Conservation (phyloP, 306 rosid species). For the Sophora flavescens region DNA sequence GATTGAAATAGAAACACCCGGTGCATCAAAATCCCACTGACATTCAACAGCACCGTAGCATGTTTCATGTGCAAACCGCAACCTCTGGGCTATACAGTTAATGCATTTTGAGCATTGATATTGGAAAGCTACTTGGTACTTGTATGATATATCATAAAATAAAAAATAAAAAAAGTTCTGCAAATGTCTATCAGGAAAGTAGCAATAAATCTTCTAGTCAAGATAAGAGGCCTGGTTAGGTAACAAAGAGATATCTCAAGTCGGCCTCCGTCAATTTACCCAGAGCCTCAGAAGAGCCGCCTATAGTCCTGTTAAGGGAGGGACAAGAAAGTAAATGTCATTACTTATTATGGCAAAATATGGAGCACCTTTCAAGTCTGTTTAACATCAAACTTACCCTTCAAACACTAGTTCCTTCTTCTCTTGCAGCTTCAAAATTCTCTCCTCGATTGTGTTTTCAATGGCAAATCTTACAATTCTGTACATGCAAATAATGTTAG, state of each 20-base stretch:
- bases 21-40: slow-evolving; percentile 3
- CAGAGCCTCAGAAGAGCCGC: slow-evolving; percentile 78
- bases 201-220: background rate
- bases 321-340: slow-evolving; percentile 15
- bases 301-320: slow-evolving; percentile 67
- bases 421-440: slow-evolving; percentile 90
- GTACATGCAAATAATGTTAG: slow-evolving; percentile 30
- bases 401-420: slow-evolving; percentile 92
- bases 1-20: background rate
- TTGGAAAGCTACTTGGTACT: background rate
- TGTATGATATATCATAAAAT: slow-evolving; percentile 5
- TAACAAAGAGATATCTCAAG: slow-evolving; percentile 68
- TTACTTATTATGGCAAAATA: slow-evolving; percentile 21
- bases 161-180: background rate
- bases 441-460: slow-evolving; percentile 92
- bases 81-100: background rate
- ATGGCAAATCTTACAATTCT: slow-evolving; percentile 88
- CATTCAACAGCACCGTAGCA: slow-evolving; percentile 2
- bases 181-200: slow-evolving; percentile 17
- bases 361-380: slow-evolving; percentile 16
- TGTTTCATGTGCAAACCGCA: background rate
- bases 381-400: slow-evolving; percentile 64
- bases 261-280: slow-evolving; percentile 78
- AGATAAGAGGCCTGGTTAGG: slow-evolving; percentile 42
- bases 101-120: background rate